Evolutionary conservation across 441 rosid species (phyloP).

Genomic region (Populus tomentosa): DNA sequence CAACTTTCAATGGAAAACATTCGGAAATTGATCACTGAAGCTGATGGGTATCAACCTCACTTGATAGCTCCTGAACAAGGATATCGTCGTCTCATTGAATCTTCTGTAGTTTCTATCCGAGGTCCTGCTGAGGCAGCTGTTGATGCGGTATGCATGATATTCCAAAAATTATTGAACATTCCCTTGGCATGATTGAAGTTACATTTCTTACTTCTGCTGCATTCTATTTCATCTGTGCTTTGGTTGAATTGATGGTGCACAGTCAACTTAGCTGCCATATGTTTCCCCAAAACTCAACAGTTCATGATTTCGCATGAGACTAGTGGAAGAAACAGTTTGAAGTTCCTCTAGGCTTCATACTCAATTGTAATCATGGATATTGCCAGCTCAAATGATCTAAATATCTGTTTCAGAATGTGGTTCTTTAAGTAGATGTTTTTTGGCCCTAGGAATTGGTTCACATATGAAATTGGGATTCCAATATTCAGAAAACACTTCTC

Average conservation of each 20-base stretch:
- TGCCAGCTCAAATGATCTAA: not conserved
- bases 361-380: not conserved
- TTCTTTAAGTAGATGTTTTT: too few species aligned
- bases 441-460: not conserved
- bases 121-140: constrained; percentile 99
- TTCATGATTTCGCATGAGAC: not conserved
- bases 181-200: not conserved
- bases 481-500: not conserved
- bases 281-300: not conserved
- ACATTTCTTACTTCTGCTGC: not conserved
- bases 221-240: not conserved
- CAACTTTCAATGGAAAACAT: constrained; percentile 96
- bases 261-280: not conserved
- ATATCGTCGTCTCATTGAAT: constrained; percentile 89
- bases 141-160: constrained; percentile 67
- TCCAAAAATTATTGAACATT: not conserved
- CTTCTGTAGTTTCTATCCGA: constrained; percentile 72
- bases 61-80: constrained; percentile 30
- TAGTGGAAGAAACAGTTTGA: not conserved
- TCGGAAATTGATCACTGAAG: constrained; percentile 92
- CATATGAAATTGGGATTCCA: not conserved
- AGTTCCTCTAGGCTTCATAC: not conserved
- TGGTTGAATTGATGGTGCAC: not conserved
- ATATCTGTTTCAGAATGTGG: not conserved
- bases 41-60: constrained; percentile 99